Percentiles rank a stretch among this genome's conserved stretches.
Evolutionary conservation across 163 green algal genomes (phyloP).

Genomic region (Chlamydomonas reinhardtii): DNA sequence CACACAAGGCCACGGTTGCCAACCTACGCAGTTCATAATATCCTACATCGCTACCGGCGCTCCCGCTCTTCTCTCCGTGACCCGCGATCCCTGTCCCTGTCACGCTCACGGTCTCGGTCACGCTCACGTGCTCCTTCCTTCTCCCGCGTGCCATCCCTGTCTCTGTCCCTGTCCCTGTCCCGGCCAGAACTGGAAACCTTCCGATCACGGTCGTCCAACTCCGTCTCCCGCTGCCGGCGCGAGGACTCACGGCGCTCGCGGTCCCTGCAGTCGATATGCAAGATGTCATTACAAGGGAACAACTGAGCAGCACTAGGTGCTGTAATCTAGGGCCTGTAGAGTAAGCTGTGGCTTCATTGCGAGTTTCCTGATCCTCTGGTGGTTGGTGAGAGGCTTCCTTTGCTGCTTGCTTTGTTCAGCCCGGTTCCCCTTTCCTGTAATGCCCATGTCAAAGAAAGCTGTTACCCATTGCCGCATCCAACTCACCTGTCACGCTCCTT

Average conservation of each 20-base stretch:
- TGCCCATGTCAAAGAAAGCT: too few relatives aligned
- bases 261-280: background rate
- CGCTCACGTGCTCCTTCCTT: constrained; percentile 4
- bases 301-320: background rate
- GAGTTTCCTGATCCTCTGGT: too few relatives aligned
- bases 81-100: background rate
- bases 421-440: too few relatives aligned
- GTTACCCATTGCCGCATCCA: background rate
- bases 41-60: too few relatives aligned
- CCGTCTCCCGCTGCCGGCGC: constrained; percentile 6
- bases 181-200: constrained; percentile 1
- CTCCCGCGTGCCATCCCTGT: background rate
- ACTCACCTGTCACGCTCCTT: too few relatives aligned
- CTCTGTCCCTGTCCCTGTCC: constrained; percentile 13
- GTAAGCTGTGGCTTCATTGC: background rate
- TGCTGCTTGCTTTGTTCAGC: too few relatives aligned
- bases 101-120: background rate
- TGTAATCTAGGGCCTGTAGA: too few relatives aligned
- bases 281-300: background rate
- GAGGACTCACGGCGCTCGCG: constrained; percentile 9
- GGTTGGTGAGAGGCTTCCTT: too few relatives aligned
- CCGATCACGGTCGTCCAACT: constrained; percentile 3
- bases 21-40: too few relatives aligned
- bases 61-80: background rate
- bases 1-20: too few relatives aligned